Evolutionary conservation across 2,329 filamentous ascomycete species (phyloP), one percentile per base, ranked within the genome.

Genomic region (Pestalotiopsis sp.): DNA sequence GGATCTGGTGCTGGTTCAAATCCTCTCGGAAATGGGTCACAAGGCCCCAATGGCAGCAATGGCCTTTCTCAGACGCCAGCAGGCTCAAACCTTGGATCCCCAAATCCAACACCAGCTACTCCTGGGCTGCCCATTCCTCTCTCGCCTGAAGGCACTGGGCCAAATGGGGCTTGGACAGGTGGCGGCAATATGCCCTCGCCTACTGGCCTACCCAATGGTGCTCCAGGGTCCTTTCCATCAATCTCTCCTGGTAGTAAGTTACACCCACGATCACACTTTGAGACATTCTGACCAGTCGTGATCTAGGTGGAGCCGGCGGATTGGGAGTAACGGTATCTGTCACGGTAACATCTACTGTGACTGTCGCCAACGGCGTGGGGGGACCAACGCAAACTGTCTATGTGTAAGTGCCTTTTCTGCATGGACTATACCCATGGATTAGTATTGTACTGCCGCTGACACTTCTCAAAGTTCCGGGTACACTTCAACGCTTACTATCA

Each of bases 181-280:
- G 38, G 36, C 27, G 66, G 49, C 39, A 60, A 68, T 25, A 65
- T 27, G 27, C 58, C 58, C 13, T 58, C 36, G 11, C 31, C 25
- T 20, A 60, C 49, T 27, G 63, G 63, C 27, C 63, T 38, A 23
- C 49, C 41, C 3, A 56, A 11, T 31, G 63, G 49, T 27, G 41
- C 41, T 39, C 52, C 38, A 9, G 66, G 61, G 23, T 14, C 23
- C 20, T 5, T 39, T 20, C 17, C 36, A 9, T 23, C 27, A 14
- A 56, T n/a, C 5, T n/a, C 66, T 64, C 59, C 66, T 41, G 66
- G 59, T 23, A 52, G 66, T 68, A 64, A 64, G 66, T 64, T n/a
- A 12, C n/a, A n/a, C 12, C 14, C 7, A 27, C 13, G 17, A 20
- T 23, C 6, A 17, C 17, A 11, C 31, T 25, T 58, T 20, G 7